Conservation (phyloP, 306 rosid genomes). For the Prunus kanzakura region DNA sequence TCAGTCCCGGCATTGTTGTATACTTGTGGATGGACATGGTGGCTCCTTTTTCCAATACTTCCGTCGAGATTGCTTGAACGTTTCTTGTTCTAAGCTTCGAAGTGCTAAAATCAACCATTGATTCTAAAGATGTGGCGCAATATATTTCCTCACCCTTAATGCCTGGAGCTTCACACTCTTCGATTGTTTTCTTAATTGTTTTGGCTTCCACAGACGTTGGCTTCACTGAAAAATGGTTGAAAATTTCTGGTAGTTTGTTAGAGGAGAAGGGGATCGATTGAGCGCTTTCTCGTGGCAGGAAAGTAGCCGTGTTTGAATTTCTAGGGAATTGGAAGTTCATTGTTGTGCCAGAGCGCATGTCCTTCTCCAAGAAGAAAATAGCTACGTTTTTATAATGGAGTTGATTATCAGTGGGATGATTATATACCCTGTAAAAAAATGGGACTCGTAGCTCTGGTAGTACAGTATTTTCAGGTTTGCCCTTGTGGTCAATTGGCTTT, state of each 20-base stretch:
- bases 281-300: conserved; percentile 48
- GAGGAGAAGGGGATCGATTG: conserved; percentile 55
- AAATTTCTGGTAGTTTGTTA: conserved; percentile 29
- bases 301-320: conserved; percentile 28
- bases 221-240: conserved; percentile 33
- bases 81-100: conserved; percentile 54
- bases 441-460: too few relatives aligned
- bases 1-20: too few relatives aligned
- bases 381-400: conserved; percentile 51
- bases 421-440: too few relatives aligned
- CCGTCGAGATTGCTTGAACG: conserved; percentile 52
- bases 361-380: conserved; percentile 68
- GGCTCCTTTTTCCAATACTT: conserved; percentile 35
- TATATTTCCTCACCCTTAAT: conserved; percentile 61
- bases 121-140: conserved; percentile 88
- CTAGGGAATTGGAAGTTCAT: conserved; percentile 47
- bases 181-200: conserved; percentile 39
- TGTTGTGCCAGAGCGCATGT: conserved; percentile 36
- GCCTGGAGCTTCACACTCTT: conserved; percentile 47
- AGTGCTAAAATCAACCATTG: conserved; percentile 73
- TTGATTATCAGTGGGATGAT: conserved; percentile 39
- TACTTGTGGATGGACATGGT: too few relatives aligned
- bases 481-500: conserved; percentile 33
- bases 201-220: conserved; percentile 45
- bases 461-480: conserved; percentile 32